Evolutionary conservation across 805 yeast genomes (phyloP), one percentile per base, ranked within the genome.

Genomic region (Saccharomycopsis capsularis): DNA sequence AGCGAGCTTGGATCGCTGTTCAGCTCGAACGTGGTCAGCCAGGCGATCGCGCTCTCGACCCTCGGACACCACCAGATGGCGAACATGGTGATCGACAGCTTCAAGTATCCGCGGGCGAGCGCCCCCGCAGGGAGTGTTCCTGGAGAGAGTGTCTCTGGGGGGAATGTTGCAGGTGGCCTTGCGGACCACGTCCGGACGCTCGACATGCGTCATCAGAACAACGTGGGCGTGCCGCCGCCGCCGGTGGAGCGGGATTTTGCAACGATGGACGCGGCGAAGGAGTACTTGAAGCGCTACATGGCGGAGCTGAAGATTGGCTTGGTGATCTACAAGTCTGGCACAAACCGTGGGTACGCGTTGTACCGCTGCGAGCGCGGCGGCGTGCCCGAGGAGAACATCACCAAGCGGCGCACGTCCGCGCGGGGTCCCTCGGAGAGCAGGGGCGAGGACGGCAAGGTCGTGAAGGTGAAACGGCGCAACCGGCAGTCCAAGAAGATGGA

Each of bases 341-440:
- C 44, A n/a, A 47, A 53, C 36, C 44, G 56, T 15, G 56, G 56
- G n/a, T 53, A 53, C 34, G 54, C 56, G 7, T 46, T 50, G 24
- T 53, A 53, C 25, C 38, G 56, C n/a, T 53, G 56, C 40, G 56
- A 53, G 36, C 38, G 50, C 30, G 56, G 56, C 25, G 56, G 56
- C 23, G 48, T 35, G 15, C 54, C 56, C 7, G 52, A 40, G 40
- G 52, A 53, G 30, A 50, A 51, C 29, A 21, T 53, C 2, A 32
- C 39, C 18, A 53, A 53, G 27, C 37, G 54, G n/a, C 42, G 53
- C 13, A 40, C 38, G 16, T 19, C 38, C 18, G 18, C 42, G 5
- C 47, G 39, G 29, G 30, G 42, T 13, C 45, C 25, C 7, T 42
- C 39, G 16, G 49, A 44, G 37, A 19, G 23, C 9, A 46, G 34